phyloP scores from a whole-genome alignment of 2,329 filamentous ascomycete genomes.

The Cytospora schulzeri region DNA sequence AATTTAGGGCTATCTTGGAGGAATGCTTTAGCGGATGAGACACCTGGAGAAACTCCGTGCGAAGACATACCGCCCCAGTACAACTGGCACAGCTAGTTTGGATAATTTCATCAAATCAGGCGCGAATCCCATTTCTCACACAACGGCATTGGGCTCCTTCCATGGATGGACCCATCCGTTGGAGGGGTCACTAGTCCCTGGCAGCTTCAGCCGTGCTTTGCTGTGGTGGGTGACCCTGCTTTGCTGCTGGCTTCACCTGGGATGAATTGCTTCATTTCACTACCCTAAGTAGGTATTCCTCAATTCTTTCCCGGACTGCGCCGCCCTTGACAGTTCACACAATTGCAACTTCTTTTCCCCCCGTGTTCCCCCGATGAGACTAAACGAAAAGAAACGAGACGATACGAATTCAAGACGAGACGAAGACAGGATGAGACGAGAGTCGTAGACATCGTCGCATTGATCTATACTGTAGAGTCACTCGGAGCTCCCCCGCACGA shows the following conservation, averaged over 20 bases:
- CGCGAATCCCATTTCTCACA: not conserved
- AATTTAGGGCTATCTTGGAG: not conserved
- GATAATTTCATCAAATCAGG: not conserved
- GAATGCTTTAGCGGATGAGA: not conserved
- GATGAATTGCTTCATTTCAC: not conserved
- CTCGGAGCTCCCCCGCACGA: not conserved
- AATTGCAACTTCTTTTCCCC: not conserved
- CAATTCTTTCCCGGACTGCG: not conserved
- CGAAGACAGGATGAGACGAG: no score
- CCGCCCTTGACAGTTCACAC: not conserved
- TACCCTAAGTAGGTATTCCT: not conserved
- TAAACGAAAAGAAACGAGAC: not conserved
- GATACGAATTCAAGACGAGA: not conserved
- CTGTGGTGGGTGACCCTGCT: not conserved
- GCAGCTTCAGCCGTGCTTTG: not conserved
- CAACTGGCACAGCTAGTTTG: not conserved
- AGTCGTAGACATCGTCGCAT: not conserved
- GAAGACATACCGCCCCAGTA: not conserved
- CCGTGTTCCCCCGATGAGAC: not conserved
- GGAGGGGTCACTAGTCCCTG: not conserved
- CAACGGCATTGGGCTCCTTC: not conserved
- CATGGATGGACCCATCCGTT: not conserved
- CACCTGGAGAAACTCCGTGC: not conserved
- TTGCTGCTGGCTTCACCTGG: not conserved
- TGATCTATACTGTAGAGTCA: not conserved